Evolutionary conservation across 2,329 filamentous ascomycete genomes (phyloP), one percentile per base, ranked within the genome.

Genomic region (Alternaria ventricosa): DNA sequence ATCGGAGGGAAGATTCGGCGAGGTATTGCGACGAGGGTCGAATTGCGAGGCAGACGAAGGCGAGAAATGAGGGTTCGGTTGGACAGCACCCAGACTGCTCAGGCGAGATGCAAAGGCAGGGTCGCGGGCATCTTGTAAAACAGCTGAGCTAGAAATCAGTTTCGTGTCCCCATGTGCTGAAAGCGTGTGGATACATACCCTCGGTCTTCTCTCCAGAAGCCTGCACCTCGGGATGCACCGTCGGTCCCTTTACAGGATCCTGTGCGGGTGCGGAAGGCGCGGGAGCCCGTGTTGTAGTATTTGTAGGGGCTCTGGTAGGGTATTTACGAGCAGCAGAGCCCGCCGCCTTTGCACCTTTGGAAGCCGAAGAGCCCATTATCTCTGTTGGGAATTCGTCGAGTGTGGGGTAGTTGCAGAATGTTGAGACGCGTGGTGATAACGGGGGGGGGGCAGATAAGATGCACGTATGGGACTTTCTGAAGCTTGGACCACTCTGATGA

Each of bases 91-190:
- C 61, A 90, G 81, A 49, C 80, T 82, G 71, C 89, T 91, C 66
- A 98, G 92, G 68, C 94, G 96, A 76, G 88, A 90, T 84, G 94
- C 92, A 87, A 85, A 95, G 73, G 86, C 82, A 1, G 87, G 87
- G 73, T 90, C 88, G 62, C 84, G 85, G 60, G 83, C 87, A 73
- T 90, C 88, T 71, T 87, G 82, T 69, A 89, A 86, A 65, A 89
- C 85, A 54, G 84, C 86, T 86, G 27, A 15, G 18, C 18, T n/a
- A 27, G 6, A 15, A 12, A 55, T 69, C 36, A 68, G 46, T 36
- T 33, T 8, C 45, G 27, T 12, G 5, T 2, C 4, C 9, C 27
- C 11, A 4, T 20, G n/a, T n/a, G 3, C 2, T 18, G 27, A 3
- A 1, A 63, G 33, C 22, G 8, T n/a, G 13, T 18, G 20, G 6